Evolutionary conservation across 352 stramenopile species (phyloP), one percentile per base, ranked within the genome.

Genomic region (Halophytophthora batemanensis): DNA sequence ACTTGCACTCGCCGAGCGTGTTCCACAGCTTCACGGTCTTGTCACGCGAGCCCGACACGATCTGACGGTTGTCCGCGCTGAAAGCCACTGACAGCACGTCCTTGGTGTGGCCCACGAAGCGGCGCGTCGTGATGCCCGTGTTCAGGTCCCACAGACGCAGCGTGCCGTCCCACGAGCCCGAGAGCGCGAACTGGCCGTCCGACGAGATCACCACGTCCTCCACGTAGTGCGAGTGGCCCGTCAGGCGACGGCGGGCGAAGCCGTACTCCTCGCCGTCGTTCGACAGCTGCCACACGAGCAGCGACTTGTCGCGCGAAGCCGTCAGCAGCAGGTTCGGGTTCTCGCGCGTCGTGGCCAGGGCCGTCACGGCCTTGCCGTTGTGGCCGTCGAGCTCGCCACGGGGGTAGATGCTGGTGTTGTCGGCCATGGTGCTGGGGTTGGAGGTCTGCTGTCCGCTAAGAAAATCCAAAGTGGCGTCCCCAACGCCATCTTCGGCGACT

Each of bases 21-120:
- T 99, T 99, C 97, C 98, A 99, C 35, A 99, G 81, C 90, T 99
- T 99, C 77, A 99, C 98, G 50, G 95, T 98, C 82, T 98, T 98
- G 85, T 99, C 98, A 63, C 98, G 95, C 58, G 96, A 98, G 61
- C 93, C 97, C 46, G 94, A 99, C 33, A 99, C 95, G 74, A 99
- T 99, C 79, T 99, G 97, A 76, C 97, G 96, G 85, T 99, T 99
- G 86, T 99, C 96, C 14, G 93, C 90, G 62, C 88, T 98, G 82
- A 99, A 99, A 18, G 97, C 96, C 17, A 99, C 97, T 36, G 90
- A 98, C n/a, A 99, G 82, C 42, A 99, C 97, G 80, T 99, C 97
- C 92, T 99, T 99, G 51, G 95, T 90, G 90, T 99, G 97, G 67
- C 97, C 97, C 21, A 99, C 96, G 68, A 99, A 99, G 60, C 96